Percentiles rank a stretch among this genome's conserved stretches.
phyloP scores from a whole-genome alignment of 2,329 filamentous ascomycete genomes.

The Verticillium isaacii region DNA sequence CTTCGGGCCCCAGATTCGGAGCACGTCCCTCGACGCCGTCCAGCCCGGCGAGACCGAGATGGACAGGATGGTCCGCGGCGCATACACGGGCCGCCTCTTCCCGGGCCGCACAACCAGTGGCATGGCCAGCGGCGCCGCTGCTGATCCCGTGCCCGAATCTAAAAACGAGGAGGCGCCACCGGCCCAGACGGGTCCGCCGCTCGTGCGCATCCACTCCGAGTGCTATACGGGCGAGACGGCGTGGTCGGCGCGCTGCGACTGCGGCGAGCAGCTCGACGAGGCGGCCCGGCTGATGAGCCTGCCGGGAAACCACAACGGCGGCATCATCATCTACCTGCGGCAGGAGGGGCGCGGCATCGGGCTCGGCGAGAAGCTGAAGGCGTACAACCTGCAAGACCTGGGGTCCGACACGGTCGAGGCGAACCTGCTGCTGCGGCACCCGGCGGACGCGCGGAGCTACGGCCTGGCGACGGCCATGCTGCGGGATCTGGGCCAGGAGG shows the following conservation, averaged over 20 bases:
- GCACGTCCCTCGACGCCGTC: slow-evolving; percentile 64
- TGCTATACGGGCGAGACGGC: slow-evolving; percentile 99
- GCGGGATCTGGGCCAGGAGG: slow-evolving; percentile 72
- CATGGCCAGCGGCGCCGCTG: slow-evolving; percentile 35
- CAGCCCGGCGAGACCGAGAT: slow-evolving; percentile 76
- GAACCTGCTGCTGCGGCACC: slow-evolving; percentile 84
- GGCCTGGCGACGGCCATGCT: slow-evolving; percentile 96
- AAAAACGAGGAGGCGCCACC: slow-evolving; percentile 13
- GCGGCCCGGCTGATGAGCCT: slow-evolving; percentile 89
- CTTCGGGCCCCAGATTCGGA: slow-evolving; percentile 81
- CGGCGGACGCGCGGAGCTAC: slow-evolving; percentile 91
- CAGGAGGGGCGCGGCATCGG: slow-evolving; percentile 97
- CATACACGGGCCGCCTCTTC: slow-evolving; percentile 82
- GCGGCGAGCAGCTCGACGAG: slow-evolving; percentile 95
- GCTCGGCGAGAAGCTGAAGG: slow-evolving; percentile 91
- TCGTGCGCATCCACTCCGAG: slow-evolving; percentile 95
- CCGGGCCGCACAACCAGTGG: slow-evolving; percentile 78
- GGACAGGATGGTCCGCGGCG: slow-evolving; percentile 89
- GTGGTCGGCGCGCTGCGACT: slow-evolving; percentile 96
- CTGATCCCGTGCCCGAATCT: background rate
- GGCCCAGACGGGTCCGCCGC: slow-evolving; percentile 43
- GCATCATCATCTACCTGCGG: slow-evolving; percentile 91
- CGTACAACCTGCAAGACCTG: slow-evolving; percentile 94
- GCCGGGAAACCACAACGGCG: slow-evolving; percentile 52
- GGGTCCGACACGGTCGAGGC: slow-evolving; percentile 98